Evolutionary conservation across 768 basidiomycete species (phyloP).

Genomic region (Lentinula aciculospora): DNA sequence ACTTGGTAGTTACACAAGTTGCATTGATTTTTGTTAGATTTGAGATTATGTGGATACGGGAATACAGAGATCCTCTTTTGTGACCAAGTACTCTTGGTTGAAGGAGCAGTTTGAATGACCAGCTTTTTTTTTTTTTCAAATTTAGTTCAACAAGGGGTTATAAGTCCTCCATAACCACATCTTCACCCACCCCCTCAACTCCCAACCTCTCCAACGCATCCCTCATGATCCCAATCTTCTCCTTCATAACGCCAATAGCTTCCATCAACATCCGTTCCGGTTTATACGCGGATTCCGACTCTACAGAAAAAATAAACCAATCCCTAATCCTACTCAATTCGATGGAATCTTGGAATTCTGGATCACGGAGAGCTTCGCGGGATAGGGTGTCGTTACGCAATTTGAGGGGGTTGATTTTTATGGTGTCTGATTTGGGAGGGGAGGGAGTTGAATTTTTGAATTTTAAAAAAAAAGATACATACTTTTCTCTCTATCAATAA

Average conservation of each 20-base stretch:
- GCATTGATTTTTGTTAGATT: too few species aligned
- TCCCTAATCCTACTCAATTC: conserved; percentile 83
- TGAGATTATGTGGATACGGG: too few species aligned
- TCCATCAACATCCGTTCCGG: conserved; percentile 42
- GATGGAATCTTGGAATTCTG: conserved; percentile 82
- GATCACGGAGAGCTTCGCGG: conserved; percentile 87
- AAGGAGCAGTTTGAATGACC: too few species aligned
- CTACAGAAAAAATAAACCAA: conserved; percentile 90
- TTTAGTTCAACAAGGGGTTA: too few species aligned
- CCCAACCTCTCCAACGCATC: not conserved
- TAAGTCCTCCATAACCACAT: not conserved
- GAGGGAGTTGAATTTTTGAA: not conserved
- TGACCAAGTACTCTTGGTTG: too few species aligned
- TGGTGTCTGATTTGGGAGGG: conserved; percentile 18
- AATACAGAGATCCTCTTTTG: too few species aligned
- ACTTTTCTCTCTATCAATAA: conserved; percentile 51
- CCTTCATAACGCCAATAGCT: conserved; percentile 10
- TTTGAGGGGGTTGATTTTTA: conserved; percentile 56
- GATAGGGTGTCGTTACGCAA: conserved; percentile 86
- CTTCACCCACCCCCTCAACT: not conserved
- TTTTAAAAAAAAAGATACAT: too few species aligned
- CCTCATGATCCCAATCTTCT: not conserved
- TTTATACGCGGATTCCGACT: conserved; percentile 85
- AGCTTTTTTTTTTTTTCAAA: too few species aligned
- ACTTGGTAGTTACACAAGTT: too few species aligned